Percentiles rank a stretch among this genome's conserved stretches.
These are phyloP conservation scores for Hemileccinum impolitum DNA, from an alignment of 768 basidiomycete species.

Conservation along the genomic window DNA sequence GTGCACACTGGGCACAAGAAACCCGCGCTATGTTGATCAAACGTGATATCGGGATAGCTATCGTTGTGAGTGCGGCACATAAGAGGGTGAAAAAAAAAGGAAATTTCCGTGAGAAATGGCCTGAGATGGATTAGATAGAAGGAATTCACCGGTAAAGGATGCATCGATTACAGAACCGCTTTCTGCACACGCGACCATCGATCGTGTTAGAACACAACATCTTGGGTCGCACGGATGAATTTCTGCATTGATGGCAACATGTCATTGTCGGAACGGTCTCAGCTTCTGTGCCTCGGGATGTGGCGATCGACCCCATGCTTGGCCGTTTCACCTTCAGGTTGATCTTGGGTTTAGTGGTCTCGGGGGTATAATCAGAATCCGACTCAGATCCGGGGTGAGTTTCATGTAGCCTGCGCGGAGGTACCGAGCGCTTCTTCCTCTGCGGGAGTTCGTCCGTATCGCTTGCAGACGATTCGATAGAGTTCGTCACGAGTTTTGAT, in stretches of 20 bases:
- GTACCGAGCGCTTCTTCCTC: constrained; percentile 4
- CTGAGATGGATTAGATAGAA: background rate
- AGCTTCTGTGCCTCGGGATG: background rate
- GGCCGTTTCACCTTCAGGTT: constrained; percentile 5
- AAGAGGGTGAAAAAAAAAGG: too few species aligned
- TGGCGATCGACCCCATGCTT: background rate
- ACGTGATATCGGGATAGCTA: constrained; percentile 40
- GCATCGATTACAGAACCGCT: constrained; percentile 36
- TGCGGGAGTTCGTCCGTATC: background rate
- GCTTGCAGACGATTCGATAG: background rate
- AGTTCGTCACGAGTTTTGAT: background rate
- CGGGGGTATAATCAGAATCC: constrained; percentile 15
- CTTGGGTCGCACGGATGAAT: constrained; percentile 26
- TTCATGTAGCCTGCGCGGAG: constrained; percentile 19
- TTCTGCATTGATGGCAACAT: constrained; percentile 39
- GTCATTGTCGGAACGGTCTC: constrained; percentile 5
- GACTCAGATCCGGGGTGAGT: constrained; percentile 1
- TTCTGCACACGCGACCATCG: constrained; percentile 24
- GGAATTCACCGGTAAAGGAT: constrained; percentile 30
- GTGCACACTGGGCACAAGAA: constrained; percentile 47
- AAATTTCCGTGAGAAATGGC: background rate
- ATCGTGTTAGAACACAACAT: constrained; percentile 32
- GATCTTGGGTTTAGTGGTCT: constrained; percentile 1
- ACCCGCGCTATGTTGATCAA: constrained; percentile 26
- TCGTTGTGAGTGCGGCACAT: background rate